Conservation (phyloP, 768 basidiomycete genomes). For the Russula olivacea region DNA sequence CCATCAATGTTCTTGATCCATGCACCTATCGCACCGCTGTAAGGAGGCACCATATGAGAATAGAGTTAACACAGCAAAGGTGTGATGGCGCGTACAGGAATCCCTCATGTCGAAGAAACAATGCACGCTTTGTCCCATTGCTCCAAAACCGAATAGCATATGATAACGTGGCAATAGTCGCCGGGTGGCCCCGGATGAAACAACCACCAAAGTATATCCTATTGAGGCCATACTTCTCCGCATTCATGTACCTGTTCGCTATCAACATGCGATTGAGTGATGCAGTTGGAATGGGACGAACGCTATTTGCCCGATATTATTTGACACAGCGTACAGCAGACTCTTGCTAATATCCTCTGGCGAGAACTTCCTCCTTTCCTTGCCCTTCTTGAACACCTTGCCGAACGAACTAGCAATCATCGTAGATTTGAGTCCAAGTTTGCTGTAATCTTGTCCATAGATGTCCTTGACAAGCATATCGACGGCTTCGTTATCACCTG, state of each 20-base stretch:
- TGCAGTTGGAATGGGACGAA: constrained; percentile 43
- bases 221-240: constrained; percentile 94
- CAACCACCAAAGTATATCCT: constrained; percentile 99
- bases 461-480: constrained; percentile 99
- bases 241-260: constrained; percentile 92
- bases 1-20: constrained; percentile 95
- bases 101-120: constrained; percentile 96
- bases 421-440: constrained; percentile 92
- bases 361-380: constrained; percentile 69
- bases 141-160: constrained; percentile 99
- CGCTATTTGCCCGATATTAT: constrained; percentile 99
- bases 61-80: constrained; percentile 12
- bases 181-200: constrained; percentile 97
- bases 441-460: constrained; percentile 95
- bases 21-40: constrained; percentile 87
- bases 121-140: constrained; percentile 91
- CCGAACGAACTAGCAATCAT: constrained; percentile 98
- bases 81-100: constrained; percentile 66
- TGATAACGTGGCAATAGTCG: constrained; percentile 94
- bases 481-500: constrained; percentile 87
- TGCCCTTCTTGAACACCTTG: constrained; percentile 92
- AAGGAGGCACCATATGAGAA: constrained; percentile 17
- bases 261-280: constrained; percentile 15
- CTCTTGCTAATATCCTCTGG: constrained; percentile 94
- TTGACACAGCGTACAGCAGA: constrained; percentile 92